These are phyloP conservation scores for Pythium brassicae DNA, from an alignment of 352 stramenopile genomes.

Conservation along the genomic window DNA sequence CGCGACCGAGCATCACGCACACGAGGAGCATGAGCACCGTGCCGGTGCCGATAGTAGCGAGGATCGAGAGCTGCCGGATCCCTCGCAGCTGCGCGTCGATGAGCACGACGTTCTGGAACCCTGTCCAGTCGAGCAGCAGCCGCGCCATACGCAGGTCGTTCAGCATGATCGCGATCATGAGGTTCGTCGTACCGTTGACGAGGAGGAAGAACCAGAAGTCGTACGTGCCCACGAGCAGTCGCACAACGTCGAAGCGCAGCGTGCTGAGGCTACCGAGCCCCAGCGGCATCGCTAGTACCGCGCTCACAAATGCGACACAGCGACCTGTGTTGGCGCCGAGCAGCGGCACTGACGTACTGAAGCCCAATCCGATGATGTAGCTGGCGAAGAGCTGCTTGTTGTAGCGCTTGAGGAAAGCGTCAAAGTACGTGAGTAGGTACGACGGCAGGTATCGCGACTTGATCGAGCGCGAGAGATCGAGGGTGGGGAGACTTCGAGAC, in stretches of 20 bases:
- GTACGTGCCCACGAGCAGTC: constrained; percentile 25
- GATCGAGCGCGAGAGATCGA: constrained; percentile 34
- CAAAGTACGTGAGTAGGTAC: constrained; percentile 14
- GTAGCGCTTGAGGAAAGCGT: constrained; percentile 19
- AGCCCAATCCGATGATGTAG: constrained; percentile 13
- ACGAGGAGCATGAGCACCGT: constrained; percentile 19
- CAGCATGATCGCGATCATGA: constrained; percentile 23
- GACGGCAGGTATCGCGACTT: constrained; percentile 21
- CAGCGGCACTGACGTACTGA: constrained; percentile 20
- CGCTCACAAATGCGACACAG: constrained; percentile 14
- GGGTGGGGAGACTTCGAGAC: constrained; percentile 19
- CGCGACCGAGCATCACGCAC: constrained; percentile 18
- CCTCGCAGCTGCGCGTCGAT: constrained; percentile 27
- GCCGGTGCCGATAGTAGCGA: constrained; percentile 10
- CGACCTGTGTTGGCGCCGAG: constrained; percentile 12
- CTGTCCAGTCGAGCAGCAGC: constrained; percentile 23
- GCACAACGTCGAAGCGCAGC: constrained; percentile 33
- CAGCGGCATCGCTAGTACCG: constrained; percentile 21
- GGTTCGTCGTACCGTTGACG: constrained; percentile 18
- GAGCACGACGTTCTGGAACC: constrained; percentile 28
- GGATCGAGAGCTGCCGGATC: constrained; percentile 11
- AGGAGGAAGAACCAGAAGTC: constrained; percentile 41
- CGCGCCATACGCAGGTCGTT: constrained; percentile 22
- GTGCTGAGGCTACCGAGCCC: constrained; percentile 22
- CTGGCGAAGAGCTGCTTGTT: constrained; percentile 17